These are phyloP conservation scores for Diaporthe citriasiana DNA, from an alignment of 2,329 filamentous ascomycete species.

Conservation along the genomic window DNA sequence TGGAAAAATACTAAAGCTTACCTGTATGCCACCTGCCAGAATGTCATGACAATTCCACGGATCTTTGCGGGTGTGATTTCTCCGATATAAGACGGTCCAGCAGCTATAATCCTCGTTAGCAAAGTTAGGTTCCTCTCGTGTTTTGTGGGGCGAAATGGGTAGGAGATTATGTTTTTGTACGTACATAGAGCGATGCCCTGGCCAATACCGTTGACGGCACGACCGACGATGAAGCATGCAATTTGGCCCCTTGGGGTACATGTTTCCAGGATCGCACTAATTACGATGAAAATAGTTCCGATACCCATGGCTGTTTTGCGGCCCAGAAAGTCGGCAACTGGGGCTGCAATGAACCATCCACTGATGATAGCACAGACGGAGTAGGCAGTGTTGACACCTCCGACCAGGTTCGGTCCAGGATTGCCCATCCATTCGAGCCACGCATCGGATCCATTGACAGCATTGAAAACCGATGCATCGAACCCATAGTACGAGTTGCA, in stretches of 20 bases:
- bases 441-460: conserved; percentile 76
- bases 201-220: conserved; percentile 78
- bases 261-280: conserved; percentile 78
- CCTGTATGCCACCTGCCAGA: conserved; percentile 69
- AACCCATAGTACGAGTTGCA: conserved; percentile 85
- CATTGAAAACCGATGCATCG: conserved; percentile 81
- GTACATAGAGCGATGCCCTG: conserved; percentile 73
- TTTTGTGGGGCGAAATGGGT: conserved; percentile 52
- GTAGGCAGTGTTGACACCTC: conserved; percentile 76
- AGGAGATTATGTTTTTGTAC: conserved; percentile 44
- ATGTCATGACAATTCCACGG: conserved; percentile 76
- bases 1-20: background rate
- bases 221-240: conserved; percentile 76
- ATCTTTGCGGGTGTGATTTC: conserved; percentile 76
- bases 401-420: conserved; percentile 56
- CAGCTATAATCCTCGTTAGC: conserved; percentile 56
- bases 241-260: conserved; percentile 73
- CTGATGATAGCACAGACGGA: conserved; percentile 79
- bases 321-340: conserved; percentile 72
- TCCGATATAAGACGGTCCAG: conserved; percentile 79
- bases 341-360: conserved; percentile 79
- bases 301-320: conserved; percentile 75
- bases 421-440: conserved; percentile 75
- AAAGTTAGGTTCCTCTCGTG: conserved; percentile 37
- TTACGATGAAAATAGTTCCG: conserved; percentile 74